These are phyloP conservation scores for Leccinum boreale DNA, from an alignment of 768 basidiomycete species.

Conservation along the genomic window DNA sequence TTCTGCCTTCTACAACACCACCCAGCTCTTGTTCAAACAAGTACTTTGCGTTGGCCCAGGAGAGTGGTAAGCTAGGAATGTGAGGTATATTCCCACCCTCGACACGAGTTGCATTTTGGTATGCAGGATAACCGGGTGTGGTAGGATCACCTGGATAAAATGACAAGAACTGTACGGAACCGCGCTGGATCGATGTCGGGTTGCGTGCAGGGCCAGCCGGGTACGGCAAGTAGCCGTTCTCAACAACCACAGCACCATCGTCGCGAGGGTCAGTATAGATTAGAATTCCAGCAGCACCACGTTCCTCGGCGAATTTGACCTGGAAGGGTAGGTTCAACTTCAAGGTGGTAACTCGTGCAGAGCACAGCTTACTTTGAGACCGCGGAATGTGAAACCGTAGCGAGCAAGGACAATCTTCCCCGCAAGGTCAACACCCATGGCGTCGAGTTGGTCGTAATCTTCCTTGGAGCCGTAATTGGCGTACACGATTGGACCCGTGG, in stretches of 20 bases:
- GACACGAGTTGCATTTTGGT: conserved; percentile 70
- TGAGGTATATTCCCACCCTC: conserved; percentile 59
- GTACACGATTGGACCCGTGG: conserved; percentile 66
- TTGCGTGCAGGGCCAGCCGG: conserved; percentile 87
- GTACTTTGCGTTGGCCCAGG: conserved; percentile 78
- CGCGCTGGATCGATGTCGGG: conserved; percentile 78
- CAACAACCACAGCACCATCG: conserved; percentile 72
- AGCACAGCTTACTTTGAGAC: conserved; percentile 61
- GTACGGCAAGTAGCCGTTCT: conserved; percentile 69
- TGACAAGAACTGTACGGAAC: conserved; percentile 71
- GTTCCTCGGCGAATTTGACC: conserved; percentile 82
- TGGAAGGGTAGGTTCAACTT: conserved; percentile 28
- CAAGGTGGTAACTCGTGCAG: conserved; percentile 2
- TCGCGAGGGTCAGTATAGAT: conserved; percentile 87
- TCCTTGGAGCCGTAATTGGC: conserved; percentile 77
- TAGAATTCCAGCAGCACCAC: conserved; percentile 71
- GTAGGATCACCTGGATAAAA: conserved; percentile 74
- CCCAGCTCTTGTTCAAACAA: conserved; percentile 56
- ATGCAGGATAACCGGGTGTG: conserved; percentile 85
- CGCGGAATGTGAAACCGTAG: conserved; percentile 77
- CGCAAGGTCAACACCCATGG: conserved; percentile 64
- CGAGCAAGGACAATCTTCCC: conserved; percentile 78
- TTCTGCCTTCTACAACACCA: conserved; percentile 35
- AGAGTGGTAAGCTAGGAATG: conserved; percentile 85
- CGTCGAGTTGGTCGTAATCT: conserved; percentile 63